A percentile compares a stretch with the other conserved stretches of the same genome.
Evolutionary conservation across 2,329 filamentous ascomycete genomes (phyloP).

Genomic region (Fusarium nematophilum): DNA sequence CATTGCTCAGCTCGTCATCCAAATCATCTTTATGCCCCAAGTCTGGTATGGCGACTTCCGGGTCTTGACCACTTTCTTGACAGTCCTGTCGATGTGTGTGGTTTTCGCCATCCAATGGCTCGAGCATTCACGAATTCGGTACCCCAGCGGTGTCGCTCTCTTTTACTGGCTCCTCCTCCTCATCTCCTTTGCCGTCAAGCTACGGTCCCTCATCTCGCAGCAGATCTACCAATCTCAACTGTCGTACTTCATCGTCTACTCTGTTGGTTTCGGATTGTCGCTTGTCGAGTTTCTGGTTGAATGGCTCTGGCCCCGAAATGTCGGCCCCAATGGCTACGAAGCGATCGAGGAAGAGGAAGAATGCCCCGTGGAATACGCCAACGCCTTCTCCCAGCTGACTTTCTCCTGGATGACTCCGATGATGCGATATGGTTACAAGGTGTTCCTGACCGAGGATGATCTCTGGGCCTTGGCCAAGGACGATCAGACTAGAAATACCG

Average conservation of each 20-base stretch:
- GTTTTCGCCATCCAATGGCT: slow-evolving; percentile 86
- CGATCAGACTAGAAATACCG: slow-evolving; percentile 83
- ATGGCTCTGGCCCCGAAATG: slow-evolving; percentile 86
- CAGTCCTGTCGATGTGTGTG: slow-evolving; percentile 77
- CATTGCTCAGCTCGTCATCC: slow-evolving; percentile 78
- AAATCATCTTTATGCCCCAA: slow-evolving; percentile 75
- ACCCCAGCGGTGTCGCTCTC: slow-evolving; percentile 87
- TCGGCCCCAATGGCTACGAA: slow-evolving; percentile 65
- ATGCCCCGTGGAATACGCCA: slow-evolving; percentile 87
- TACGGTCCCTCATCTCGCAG: slow-evolving; percentile 86
- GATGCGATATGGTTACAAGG: slow-evolving; percentile 94
- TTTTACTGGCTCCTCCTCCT: slow-evolving; percentile 93
- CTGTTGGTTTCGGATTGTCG: slow-evolving; percentile 76
- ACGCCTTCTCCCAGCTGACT: slow-evolving; percentile 91
- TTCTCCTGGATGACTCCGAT: slow-evolving; percentile 99
- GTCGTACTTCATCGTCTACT: slow-evolving; percentile 83
- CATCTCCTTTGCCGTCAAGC: slow-evolving; percentile 81
- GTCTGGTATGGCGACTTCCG: slow-evolving; percentile 86
- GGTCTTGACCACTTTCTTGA: slow-evolving; percentile 82
- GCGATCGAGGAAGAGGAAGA: slow-evolving; percentile 69
- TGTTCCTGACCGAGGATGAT: slow-evolving; percentile 93
- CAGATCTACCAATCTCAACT: slow-evolving; percentile 73
- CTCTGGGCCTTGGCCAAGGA: slow-evolving; percentile 88
- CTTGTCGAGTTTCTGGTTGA: slow-evolving; percentile 80
- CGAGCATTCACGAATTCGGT: slow-evolving; percentile 84